Evolutionary conservation across 768 basidiomycete genomes (phyloP), one percentile per base, ranked within the genome.

Genomic region (Saitozyma sp.): DNA sequence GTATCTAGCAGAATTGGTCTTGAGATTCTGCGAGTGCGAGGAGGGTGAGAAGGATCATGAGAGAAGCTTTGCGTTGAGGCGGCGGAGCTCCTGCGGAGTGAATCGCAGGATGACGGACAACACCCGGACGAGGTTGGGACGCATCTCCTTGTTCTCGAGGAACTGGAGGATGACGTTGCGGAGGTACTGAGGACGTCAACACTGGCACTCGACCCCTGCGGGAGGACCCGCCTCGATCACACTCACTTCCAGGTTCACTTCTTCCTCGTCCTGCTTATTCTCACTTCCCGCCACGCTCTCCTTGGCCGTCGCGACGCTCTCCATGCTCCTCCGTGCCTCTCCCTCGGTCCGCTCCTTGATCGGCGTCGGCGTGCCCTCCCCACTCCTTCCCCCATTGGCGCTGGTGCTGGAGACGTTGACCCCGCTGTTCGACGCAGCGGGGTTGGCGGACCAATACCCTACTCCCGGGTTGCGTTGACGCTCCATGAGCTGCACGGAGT

Each of bases 141-240:
- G 85, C 93, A 97, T 97, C 79, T 98, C 93, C 77, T 95, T 93
- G 81, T 97, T 91, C 77, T 99, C 96, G 54, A 99, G 83, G 82
- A 99, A 99, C 78, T 98, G 96, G 51, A 99, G 79, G 60, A 98
- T 92, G 40, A 98, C 90, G 78, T 98, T 98, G 61, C 96, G 84
- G 51, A 99, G 80, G 79, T 99, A 99, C 80, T 80, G 58, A 14
- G n/a, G 38, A 8, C 54, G 46, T 59, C 53, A 63, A 43, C 67
- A 53, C 11, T 46, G n/a, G 11, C 11, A 46, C 62, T 58, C 29
- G n/a, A 29, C 38, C 3, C 37, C 40, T 45, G 16, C 13, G 16
- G 9, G 11, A 5, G 29, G 2, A 29, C 29, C 2, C 29, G 29
- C 29, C 29, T 29, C 29, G 29, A 29, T 29, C 29, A 29, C 5